These are phyloP conservation scores for Phaseolus lunatus DNA, from an alignment of 306 rosid species.

Conservation along the genomic window DNA sequence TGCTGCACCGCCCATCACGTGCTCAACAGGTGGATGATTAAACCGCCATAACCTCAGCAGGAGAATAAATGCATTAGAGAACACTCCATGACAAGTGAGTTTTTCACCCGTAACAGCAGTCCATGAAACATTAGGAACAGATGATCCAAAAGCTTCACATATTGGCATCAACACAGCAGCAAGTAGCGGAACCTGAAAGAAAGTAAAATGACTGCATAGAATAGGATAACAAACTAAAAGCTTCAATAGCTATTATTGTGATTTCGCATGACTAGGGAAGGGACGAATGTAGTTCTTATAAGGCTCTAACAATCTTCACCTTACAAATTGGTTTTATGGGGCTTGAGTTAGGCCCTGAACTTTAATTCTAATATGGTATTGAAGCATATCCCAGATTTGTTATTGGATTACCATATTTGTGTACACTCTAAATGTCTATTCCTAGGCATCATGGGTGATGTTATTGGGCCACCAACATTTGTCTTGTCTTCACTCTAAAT, in stretches of 20 bases:
- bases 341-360: neutral
- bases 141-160: slow-evolving; percentile 96
- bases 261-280: neutral
- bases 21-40: slow-evolving; percentile 84
- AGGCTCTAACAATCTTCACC: neutral
- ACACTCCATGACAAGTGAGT: slow-evolving; percentile 83
- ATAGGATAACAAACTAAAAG: slow-evolving; percentile 34
- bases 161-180: slow-evolving; percentile 95
- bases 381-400: neutral
- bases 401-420: neutral
- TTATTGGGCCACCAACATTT: neutral
- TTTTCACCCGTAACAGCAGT: slow-evolving; percentile 73
- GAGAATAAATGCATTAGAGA: slow-evolving; percentile 92
- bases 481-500: neutral
- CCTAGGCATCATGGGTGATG: neutral
- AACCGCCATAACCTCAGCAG: slow-evolving; percentile 92
- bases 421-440: neutral
- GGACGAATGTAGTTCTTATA: neutral
- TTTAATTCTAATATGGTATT: neutral
- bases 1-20: slow-evolving; percentile 91
- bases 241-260: neutral
- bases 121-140: slow-evolving; percentile 81
- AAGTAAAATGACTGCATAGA: slow-evolving; percentile 35
- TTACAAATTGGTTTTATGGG: neutral
- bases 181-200: slow-evolving; percentile 85